Conservation (phyloP, 2,329 filamentous ascomycete species). For the Rhynchosporium graminicola region DNA sequence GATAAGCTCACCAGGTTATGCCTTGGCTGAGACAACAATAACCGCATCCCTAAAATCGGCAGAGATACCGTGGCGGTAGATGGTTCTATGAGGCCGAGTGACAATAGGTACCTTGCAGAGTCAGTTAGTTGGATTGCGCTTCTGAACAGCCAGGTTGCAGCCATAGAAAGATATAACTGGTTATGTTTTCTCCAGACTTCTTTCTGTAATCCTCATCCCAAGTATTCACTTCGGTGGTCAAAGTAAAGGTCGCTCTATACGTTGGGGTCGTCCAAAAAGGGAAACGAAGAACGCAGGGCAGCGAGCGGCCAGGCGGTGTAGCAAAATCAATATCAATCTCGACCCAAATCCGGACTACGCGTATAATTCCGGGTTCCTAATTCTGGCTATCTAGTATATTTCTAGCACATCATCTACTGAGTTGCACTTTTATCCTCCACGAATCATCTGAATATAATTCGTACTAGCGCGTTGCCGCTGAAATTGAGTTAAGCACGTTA, state of each 20-base stretch:
- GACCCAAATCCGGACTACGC: constrained; percentile 1
- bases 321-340: constrained; percentile 8
- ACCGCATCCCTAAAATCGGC: no score
- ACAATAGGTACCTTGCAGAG: no score
- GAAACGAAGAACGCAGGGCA: not conserved
- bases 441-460: constrained; percentile 1
- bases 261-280: constrained; percentile 10
- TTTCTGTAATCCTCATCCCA: constrained; percentile 1
- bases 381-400: constrained; percentile 1
- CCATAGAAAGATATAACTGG: not conserved
- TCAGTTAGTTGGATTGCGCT: not conserved
- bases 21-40: no score
- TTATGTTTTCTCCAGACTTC: not conserved
- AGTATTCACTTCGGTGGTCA: constrained; percentile 2
- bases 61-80: no score
- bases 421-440: not conserved
- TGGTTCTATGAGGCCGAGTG: no score
- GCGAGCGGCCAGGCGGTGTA: not conserved
- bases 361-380: not conserved
- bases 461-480: not conserved
- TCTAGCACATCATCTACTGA: constrained; percentile 2
- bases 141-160: constrained; percentile 8
- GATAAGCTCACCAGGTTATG: no score
- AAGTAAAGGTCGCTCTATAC: constrained; percentile 17
- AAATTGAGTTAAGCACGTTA: constrained; percentile 22